These are phyloP conservation scores for Bondarzewia mesenterica DNA, from an alignment of 1,284 basidiomycete species.

Conservation along the genomic window DNA sequence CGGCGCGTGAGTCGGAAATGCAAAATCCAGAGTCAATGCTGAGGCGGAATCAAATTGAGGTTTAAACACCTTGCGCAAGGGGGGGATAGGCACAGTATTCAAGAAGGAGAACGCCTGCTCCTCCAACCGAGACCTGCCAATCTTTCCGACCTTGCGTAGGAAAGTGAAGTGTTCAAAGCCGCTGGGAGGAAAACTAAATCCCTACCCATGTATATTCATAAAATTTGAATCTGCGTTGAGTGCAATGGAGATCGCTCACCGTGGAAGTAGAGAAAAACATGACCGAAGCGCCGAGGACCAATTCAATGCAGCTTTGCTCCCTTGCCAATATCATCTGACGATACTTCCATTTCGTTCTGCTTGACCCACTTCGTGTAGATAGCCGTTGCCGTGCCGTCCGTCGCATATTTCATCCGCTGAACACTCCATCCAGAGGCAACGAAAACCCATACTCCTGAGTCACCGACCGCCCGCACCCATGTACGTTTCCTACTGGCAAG, in stretches of 20 bases:
- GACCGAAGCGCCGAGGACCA: not conserved
- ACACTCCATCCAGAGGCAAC: not conserved
- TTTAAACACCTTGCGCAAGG: slow-evolving; percentile 10
- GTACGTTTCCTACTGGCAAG: not conserved
- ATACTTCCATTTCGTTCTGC: not conserved
- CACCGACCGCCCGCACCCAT: not conserved
- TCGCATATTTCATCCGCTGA: slow-evolving; percentile 1
- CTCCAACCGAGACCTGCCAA: not conserved
- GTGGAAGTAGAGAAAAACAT: slow-evolving; percentile 12
- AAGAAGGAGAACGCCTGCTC: slow-evolving; percentile 1
- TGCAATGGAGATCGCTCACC: not conserved
- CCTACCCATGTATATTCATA: slow-evolving; percentile 6
- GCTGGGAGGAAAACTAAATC: not conserved
- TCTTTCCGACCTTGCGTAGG: not conserved
- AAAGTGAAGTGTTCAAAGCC: not conserved
- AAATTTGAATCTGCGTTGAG: not conserved
- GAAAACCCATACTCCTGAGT: not conserved
- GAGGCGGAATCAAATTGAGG: slow-evolving; percentile 14
- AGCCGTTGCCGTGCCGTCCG: not conserved
- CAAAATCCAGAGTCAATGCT: too few relatives aligned
- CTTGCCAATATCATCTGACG: not conserved
- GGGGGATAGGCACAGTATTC: slow-evolving; percentile 7
- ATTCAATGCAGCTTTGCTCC: not conserved
- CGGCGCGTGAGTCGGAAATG: too few relatives aligned
- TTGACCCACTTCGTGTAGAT: slow-evolving; percentile 3